Base-by-base conservation (phyloP, 352 stramenopile species). In the Phytophthora cactorum region DNA sequence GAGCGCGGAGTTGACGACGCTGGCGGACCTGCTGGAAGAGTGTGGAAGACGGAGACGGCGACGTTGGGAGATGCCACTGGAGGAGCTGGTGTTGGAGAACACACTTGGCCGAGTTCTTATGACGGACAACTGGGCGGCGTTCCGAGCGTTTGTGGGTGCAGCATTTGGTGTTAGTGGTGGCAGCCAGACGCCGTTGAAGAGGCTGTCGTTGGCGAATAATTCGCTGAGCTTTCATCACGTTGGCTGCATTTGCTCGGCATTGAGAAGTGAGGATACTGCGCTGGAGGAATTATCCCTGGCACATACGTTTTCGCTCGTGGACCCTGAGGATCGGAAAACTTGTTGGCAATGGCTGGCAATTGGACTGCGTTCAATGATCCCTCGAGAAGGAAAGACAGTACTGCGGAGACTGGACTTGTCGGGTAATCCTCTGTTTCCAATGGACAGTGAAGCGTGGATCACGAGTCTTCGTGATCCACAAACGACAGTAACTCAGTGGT, bases 341-440 rank as follows among this genome's bases (percentile, higher is more conserved):
- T 75, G 70, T 44, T 78, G 70, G 70, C 66, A 78, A 38, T 78
- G 70, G 70, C 22, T 75, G 34, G 70, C 66, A 10, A 68, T 78
- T 46, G 66, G 59, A 45, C 70, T 77, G 49, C 65, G 59, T 7
- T 46, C 59, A 4, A 53, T 59, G 44, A 58, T 43, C 25, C 25
- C 32, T 43, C 31, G 36, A 8, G 34, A 59, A 47, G 32, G 43
- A 31, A 29, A 39, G 6, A 41, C 54, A 43, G 59, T 52, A 39
- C 59, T 78, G 8, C 53, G 53, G 60, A 65, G 59, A 36, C 32
- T 78, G 8, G 67, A 78, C 44, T 64, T 78, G 39, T 75, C 71
- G 36, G 58, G 58, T 0, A 78, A 78, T 43, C 71, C 71, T 1
- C 39, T 78, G 32, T 78, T 67, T 31, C 66, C 66, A 6, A 54